A percentile compares a stretch with the other conserved stretches of the same genome.
These are phyloP conservation scores for Hypholoma fasciculare DNA, from an alignment of 768 basidiomycete genomes.

Conservation along the genomic window DNA sequence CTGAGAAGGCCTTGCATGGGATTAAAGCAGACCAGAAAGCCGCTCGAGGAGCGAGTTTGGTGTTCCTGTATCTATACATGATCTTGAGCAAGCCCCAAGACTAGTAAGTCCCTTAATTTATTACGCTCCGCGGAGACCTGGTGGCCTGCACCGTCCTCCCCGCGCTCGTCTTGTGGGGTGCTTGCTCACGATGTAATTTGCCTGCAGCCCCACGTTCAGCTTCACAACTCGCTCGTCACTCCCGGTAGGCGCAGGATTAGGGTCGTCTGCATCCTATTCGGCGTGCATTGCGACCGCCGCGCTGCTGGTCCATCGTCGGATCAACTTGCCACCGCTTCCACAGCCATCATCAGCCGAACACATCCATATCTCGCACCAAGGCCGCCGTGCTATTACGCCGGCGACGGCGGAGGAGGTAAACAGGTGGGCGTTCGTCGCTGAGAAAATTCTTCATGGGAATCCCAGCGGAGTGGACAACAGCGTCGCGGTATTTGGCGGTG, in stretches of 20 bases:
- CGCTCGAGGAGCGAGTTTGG: constrained; percentile 48
- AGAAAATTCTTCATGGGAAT: constrained; percentile 96
- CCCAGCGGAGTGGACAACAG: constrained; percentile 98
- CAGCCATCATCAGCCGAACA: constrained; percentile 47
- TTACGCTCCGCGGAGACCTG: constrained; percentile 17
- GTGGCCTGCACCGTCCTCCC: neutral
- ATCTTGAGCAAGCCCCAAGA: constrained; percentile 54
- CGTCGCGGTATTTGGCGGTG: constrained; percentile 90
- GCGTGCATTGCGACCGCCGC: constrained; percentile 81
- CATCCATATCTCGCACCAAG: constrained; percentile 62
- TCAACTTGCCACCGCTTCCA: constrained; percentile 56
- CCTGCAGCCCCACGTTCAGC: constrained; percentile 68
- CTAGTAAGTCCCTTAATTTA: constrained; percentile 46
- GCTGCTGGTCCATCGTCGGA: constrained; percentile 72
- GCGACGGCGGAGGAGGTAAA: constrained; percentile 80
- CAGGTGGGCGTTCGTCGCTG: constrained; percentile 89
- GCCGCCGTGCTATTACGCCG: constrained; percentile 63
- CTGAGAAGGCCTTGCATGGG: constrained; percentile 37
- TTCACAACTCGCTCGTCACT: constrained; percentile 85
- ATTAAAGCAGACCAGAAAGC: constrained; percentile 36
- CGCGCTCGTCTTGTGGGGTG: constrained; percentile 4
- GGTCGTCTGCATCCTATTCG: constrained; percentile 96
- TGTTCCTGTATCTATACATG: constrained; percentile 96
- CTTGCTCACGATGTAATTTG: constrained; percentile 1
- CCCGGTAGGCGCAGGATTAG: constrained; percentile 93